Conservation (phyloP, 768 basidiomycete species). For the Rhizopogon vulgaris region DNA sequence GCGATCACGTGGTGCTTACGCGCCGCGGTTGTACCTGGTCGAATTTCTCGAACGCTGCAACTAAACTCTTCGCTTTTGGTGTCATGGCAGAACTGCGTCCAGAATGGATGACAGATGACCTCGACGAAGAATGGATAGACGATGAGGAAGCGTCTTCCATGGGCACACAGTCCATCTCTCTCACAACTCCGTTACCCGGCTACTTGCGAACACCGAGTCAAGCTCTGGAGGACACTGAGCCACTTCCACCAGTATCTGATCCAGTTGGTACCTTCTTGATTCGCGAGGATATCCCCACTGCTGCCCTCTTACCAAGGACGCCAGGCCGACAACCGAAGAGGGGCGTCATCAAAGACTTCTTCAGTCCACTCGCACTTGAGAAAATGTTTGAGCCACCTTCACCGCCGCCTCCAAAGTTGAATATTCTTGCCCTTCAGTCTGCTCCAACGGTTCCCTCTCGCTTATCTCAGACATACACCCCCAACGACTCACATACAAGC, state of each 20-base stretch:
- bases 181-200: conserved; percentile 51
- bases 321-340: conserved; percentile 53
- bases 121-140: conserved; percentile 90
- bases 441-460: conserved; percentile 30
- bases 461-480: conserved; percentile 30
- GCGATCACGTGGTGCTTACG: conserved; percentile 23
- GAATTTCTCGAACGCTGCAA: not conserved
- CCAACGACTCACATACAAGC: conserved; percentile 23
- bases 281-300: conserved; percentile 55
- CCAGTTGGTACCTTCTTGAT: conserved; percentile 70
- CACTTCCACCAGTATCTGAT: conserved; percentile 23
- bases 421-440: conserved; percentile 13
- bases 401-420: conserved; percentile 42
- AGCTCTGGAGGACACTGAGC: conserved; percentile 26
- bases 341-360: conserved; percentile 70
- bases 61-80: conserved; percentile 5
- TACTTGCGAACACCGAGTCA: conserved; percentile 36
- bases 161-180: conserved; percentile 51
- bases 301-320: conserved; percentile 57
- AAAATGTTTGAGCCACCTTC: conserved; percentile 93
- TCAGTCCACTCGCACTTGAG: conserved; percentile 82
- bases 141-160: conserved; percentile 29
- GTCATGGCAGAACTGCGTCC: conserved; percentile 31
- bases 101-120: conserved; percentile 85
- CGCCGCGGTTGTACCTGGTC: not conserved